These are phyloP conservation scores for Tubosaeta sp. DNA, from an alignment of 768 basidiomycete genomes.

Conservation along the genomic window DNA sequence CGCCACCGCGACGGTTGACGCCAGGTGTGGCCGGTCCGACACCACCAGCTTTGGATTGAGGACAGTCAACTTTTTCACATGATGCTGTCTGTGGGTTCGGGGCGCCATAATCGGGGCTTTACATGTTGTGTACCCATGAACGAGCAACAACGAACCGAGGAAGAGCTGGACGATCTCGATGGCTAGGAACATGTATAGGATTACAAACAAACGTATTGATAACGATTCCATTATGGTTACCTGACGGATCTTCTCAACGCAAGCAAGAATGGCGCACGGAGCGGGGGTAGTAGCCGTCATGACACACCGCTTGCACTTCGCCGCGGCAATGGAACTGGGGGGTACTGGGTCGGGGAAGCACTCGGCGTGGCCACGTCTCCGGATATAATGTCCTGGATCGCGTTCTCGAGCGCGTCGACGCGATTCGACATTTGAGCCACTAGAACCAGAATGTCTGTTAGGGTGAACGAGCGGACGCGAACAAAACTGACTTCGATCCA, in stretches of 20 bases:
- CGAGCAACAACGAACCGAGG: not conserved
- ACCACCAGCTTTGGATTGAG: conserved; percentile 27
- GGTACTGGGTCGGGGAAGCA: conserved; percentile 52
- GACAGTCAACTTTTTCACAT: conserved; percentile 1
- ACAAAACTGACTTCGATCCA: conserved; percentile 67
- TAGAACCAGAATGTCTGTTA: conserved; percentile 29
- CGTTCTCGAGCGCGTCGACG: conserved; percentile 83
- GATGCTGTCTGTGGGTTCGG: conserved; percentile 5
- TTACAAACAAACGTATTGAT: conserved; percentile 14
- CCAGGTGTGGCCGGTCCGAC: conserved; percentile 25
- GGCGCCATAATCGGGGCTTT: conserved; percentile 8
- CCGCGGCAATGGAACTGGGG: conserved; percentile 34
- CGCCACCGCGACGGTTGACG: conserved; percentile 25
- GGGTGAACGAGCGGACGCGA: not conserved
- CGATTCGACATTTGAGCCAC: conserved; percentile 93
- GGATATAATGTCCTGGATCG: conserved; percentile 91
- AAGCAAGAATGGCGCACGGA: conserved; percentile 7
- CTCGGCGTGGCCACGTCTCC: conserved; percentile 51
- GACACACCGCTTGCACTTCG: conserved; percentile 38
- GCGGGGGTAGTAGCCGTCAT: conserved; percentile 13
- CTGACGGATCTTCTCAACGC: conserved; percentile 14
- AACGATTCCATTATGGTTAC: conserved; percentile 15
- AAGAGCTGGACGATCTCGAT: not conserved
- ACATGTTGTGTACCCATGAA: not conserved
- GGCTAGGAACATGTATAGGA: not conserved